Base-by-base conservation (phyloP, 2,329 filamentous ascomycete genomes). In the Trichoderma citrinoviride region DNA sequence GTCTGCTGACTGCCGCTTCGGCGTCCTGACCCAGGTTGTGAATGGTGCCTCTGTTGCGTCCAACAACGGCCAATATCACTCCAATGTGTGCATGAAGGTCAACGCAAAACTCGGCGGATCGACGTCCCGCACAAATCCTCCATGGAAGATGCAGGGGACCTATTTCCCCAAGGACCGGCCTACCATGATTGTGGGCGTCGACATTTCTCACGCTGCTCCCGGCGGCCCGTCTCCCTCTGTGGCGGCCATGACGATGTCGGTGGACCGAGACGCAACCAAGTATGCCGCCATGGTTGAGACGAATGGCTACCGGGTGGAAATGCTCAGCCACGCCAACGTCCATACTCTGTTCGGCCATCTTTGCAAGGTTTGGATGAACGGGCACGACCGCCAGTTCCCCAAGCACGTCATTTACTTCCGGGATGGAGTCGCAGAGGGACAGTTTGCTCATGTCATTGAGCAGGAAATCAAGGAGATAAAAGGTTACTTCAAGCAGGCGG, bases 71-170 rank as follows among this genome's bases (percentile, higher is more conserved):
- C 95, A 99, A 72, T 98, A 98, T 77, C 90, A 91, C 72, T 95
- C 91, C 1, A 99, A 99, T 67, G 92, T 99, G 0, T 85, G 88
- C 68, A 95, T 99, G 92, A 99, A 99, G 80, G 87, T 99, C 69
- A 98, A 99, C 71, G 90, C 92, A 3, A 99, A 99, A 80, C 84
- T 99, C 2, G 95, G 95, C 15, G 95, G 95, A 6, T 84, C 86
- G 0, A 97, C 92, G 1, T 88, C 80, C 60, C 81, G 75, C 50
- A 77, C 77, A 1, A 67, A 69, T 14, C 71, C 75, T 5, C 73
- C 77, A 0, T 78, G 76, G 76, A 75, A 73, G 54, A 67, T 70
- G 0, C 61, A 66, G 50, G 55, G 67, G 0, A 76, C 72, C 0
- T 79, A 77, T 66, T 79, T 79, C 57, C 77, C 77, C 0, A 73